A percentile compares a stretch with the other conserved stretches of the same genome.
phyloP scores from a whole-genome alignment of 768 basidiomycete species.

The Termitomyces sp. region DNA sequence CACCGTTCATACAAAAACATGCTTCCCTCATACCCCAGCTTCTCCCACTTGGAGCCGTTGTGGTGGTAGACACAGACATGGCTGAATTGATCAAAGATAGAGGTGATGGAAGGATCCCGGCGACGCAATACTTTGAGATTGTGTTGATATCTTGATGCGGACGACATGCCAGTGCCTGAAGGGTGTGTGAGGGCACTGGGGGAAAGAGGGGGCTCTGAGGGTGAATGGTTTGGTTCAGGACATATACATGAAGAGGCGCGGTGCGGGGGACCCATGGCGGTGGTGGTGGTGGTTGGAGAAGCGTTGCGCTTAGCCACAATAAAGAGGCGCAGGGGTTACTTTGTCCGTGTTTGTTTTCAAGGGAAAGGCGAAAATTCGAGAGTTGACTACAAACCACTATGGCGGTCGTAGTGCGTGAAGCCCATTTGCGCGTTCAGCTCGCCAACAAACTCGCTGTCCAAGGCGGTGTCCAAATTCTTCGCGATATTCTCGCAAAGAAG shows the following conservation, averaged over 20 bases:
- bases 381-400: neutral
- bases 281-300: conserved; percentile 1
- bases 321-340: neutral
- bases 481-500: conserved; percentile 25
- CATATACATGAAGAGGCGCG: conserved; percentile 18
- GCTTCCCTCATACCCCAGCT: conserved; percentile 81
- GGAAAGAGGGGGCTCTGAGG: conserved; percentile 11
- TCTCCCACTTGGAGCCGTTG: conserved; percentile 75
- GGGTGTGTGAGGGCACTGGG: conserved; percentile 20
- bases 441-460: conserved; percentile 13
- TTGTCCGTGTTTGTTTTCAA: conserved; percentile 10
- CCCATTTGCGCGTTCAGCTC: conserved; percentile 4
- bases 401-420: conserved; percentile 2
- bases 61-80: conserved; percentile 82
- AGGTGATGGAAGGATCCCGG: conserved; percentile 73
- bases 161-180: conserved; percentile 52
- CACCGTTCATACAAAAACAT: conserved; percentile 89
- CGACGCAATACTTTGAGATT: conserved; percentile 81
- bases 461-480: conserved; percentile 25
- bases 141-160: conserved; percentile 62
- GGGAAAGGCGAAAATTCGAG: conserved; percentile 9
- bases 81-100: conserved; percentile 85
- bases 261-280: conserved; percentile 29
- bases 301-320: neutral
- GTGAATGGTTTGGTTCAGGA: conserved; percentile 11